These are phyloP conservation scores for Neoscytalidium dimidiatum DNA, from an alignment of 2,329 filamentous ascomycete genomes.

Conservation along the genomic window DNA sequence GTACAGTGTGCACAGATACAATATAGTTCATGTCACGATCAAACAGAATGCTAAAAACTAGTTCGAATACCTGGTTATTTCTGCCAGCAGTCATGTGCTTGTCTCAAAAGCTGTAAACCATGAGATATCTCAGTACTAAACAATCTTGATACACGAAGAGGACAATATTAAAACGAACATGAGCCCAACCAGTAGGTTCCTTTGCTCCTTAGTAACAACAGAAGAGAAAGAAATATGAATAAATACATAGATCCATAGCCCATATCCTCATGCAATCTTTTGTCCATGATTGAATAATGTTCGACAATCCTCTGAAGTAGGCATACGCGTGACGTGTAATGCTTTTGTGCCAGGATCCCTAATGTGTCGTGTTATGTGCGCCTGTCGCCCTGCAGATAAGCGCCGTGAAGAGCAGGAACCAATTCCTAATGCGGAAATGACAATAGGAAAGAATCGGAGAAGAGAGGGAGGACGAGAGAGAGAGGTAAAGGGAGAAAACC, in stretches of 20 bases:
- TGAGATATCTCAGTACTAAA: background rate
- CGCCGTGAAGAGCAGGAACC: background rate
- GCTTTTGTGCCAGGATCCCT: constrained; percentile 6
- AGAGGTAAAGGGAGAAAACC: too few species aligned
- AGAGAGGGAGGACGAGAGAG: background rate
- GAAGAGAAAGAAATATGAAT: background rate
- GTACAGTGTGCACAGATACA: too few species aligned
- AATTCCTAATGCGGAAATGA: background rate
- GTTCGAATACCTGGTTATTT: too few species aligned
- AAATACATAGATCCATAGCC: background rate
- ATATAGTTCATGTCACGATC: too few species aligned
- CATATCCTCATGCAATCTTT: background rate
- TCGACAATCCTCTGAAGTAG: background rate
- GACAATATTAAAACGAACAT: background rate
- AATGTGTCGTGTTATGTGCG: background rate
- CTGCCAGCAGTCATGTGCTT: background rate
- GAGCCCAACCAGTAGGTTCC: background rate
- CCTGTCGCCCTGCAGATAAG: background rate
- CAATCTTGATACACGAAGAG: background rate
- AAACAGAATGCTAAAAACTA: too few species aligned
- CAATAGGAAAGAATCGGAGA: background rate
- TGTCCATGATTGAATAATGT: background rate
- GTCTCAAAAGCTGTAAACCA: background rate
- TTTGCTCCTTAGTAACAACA: background rate
- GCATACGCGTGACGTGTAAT: background rate